Evolutionary conservation across 805 yeast genomes (phyloP).

Genomic region (Candida incommunis): DNA sequence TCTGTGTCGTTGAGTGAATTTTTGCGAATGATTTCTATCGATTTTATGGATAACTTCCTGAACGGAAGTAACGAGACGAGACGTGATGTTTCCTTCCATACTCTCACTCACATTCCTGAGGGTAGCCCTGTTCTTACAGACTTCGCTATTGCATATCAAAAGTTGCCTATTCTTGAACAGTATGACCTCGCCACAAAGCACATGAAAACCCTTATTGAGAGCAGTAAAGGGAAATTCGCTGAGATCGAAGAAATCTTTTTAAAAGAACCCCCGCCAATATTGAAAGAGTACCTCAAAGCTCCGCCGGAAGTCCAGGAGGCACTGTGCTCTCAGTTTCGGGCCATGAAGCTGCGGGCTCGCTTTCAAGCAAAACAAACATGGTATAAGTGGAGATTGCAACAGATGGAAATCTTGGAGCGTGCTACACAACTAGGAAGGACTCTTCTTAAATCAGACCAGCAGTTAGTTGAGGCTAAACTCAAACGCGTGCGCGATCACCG

Average conservation of each 20-base stretch:
- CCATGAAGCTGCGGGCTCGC: conserved; percentile 36
- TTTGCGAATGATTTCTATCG: conserved; percentile 15
- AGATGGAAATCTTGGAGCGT: conserved; percentile 31
- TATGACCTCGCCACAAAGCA: conserved; percentile 42
- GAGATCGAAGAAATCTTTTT: conserved; percentile 33
- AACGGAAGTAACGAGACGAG: conserved; percentile 5
- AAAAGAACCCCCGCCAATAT: conserved; percentile 34
- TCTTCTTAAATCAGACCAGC: conserved; percentile 9
- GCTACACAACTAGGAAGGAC: conserved; percentile 12
- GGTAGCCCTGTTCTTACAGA: conserved; percentile 19
- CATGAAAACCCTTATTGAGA: conserved; percentile 33
- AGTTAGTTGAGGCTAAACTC: neutral
- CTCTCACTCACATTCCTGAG: conserved; percentile 6
- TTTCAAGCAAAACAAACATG: conserved; percentile 41
- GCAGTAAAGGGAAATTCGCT: conserved; percentile 33
- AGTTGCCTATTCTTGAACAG: conserved; percentile 30
- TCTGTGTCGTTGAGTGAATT: conserved; percentile 16
- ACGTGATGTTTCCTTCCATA: conserved; percentile 11
- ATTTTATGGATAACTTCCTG: conserved; percentile 17
- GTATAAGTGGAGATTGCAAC: conserved; percentile 49
- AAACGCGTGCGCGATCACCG: neutral
- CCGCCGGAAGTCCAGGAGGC: conserved; percentile 24
- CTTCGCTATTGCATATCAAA: conserved; percentile 26
- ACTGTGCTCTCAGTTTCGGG: conserved; percentile 34
- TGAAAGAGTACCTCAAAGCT: conserved; percentile 33